Base-by-base conservation (phyloP, 345 rosid genomes). In the Rhodamnia rubescens region DNA sequence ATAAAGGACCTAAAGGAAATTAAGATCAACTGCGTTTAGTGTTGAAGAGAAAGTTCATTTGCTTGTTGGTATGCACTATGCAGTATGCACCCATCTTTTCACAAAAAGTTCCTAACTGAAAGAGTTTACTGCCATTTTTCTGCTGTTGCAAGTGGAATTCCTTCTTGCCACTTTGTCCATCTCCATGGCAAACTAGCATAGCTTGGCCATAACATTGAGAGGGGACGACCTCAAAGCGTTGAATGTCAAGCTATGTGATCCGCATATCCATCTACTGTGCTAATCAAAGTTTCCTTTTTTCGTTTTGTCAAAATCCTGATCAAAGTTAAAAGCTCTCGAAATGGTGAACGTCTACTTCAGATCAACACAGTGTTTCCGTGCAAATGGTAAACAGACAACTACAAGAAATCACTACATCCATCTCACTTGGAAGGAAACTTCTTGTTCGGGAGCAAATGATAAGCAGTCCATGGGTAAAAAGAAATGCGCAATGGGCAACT, bases 141-240 rank as follows among this genome's bases (percentile, higher is more conserved):
- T 32, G 32, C 47, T 32, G 44, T 69, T 21, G 10, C 44, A 1
- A 44, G 47, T 69, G 44, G 47, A 69, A 69, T 32, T 69, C 4
- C 75, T 64, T 0, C 75, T 64, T 64, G 75, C 74, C 42, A 61
- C 1, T 0, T 29, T 61, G 75, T 59, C 44, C 10, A 64, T 32
- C 6, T 16, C 6, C 22, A 64, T 15, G 42, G 44, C 44, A 64
- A 64, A 15, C 75, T 64, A 64, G 12, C 42, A 64, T 7, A 64
- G 75, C 12, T 64, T 64, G 24, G 22, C 8, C 75, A 64, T 16
- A 3, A 29, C 22, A 64, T 69, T 4, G 24, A 69, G 13, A 69
- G 44, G 24, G 22, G 13, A 40, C 44, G 0, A 1, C 44, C 78
- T 32, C 44, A 64, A 4, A 64, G 40, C 3, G 0, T 16, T 64